Percentiles rank a stretch among this genome's conserved stretches.
Evolutionary conservation across 2,329 filamentous ascomycete species (phyloP).

Genomic region (Ramichloridium luteum): DNA sequence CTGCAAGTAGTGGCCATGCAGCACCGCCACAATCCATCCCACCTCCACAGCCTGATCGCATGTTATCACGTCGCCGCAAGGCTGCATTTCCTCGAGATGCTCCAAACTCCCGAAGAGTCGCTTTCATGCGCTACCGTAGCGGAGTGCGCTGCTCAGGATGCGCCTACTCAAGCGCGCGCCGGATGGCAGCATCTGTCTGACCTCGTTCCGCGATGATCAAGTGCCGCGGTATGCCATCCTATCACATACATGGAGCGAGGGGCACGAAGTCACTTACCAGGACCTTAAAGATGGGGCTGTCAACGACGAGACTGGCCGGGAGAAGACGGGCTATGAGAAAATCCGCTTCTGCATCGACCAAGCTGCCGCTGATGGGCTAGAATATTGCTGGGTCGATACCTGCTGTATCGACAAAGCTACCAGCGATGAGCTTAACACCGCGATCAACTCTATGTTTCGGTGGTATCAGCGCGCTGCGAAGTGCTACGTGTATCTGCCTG

Average conservation of each 20-base stretch:
- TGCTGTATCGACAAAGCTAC: constrained; percentile 13
- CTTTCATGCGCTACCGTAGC: no score
- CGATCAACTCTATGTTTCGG: constrained; percentile 12
- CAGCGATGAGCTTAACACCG: constrained; percentile 5
- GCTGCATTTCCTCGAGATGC: no score
- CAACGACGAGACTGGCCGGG: constrained; percentile 1
- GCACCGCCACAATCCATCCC: no score
- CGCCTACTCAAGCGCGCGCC: no score
- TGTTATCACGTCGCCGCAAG: no score
- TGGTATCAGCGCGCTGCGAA: constrained; percentile 8
- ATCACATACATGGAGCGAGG: constrained; percentile 22
- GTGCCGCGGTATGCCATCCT: constrained; percentile 21
- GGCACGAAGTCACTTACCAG: constrained; percentile 3
- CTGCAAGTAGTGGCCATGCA: no score
- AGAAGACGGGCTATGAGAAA: constrained; percentile 2
- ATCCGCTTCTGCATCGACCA: constrained; percentile 3
- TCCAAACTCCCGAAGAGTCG: no score
- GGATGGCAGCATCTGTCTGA: no score
- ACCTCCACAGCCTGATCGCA: no score
- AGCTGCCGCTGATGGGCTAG: constrained; percentile 2
- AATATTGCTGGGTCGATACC: constrained; percentile 13
- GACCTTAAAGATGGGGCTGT: constrained; percentile 2
- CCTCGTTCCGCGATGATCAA: no score
- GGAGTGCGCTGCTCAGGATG: no score
- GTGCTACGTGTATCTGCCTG: constrained; percentile 9